Percentiles rank a stretch among this genome's conserved stretches.
Evolutionary conservation across 192 early-diverging fungal species (phyloP).

Genomic region (Coemansia umbellata): DNA sequence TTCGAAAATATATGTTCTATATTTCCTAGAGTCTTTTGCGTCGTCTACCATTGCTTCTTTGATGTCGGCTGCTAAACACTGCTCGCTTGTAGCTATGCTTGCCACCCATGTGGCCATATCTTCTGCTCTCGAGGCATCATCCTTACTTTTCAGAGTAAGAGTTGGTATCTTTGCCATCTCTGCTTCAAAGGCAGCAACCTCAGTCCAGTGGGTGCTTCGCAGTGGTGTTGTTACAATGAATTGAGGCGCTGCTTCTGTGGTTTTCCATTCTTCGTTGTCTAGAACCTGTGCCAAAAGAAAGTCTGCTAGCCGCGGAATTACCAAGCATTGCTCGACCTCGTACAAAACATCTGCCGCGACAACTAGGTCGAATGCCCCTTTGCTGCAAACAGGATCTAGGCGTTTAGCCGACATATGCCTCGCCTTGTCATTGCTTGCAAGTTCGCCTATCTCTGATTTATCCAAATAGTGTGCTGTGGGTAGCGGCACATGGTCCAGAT

Average conservation of each 20-base stretch:
- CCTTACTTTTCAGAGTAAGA: slow-evolving; percentile 2
- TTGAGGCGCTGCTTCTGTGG: not conserved
- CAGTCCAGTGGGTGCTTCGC: slow-evolving; percentile 9
- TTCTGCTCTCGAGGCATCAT: slow-evolving; percentile 5
- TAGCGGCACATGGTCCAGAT: not conserved
- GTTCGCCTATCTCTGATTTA: not conserved
- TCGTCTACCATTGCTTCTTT: not conserved
- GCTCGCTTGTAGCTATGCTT: not conserved
- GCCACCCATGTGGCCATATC: slow-evolving; percentile 8
- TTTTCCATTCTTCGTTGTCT: not conserved
- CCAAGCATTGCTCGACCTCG: slow-evolving; percentile 18
- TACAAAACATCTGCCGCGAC: slow-evolving; percentile 27
- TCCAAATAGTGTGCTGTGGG: slow-evolving; percentile 3
- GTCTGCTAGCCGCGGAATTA: slow-evolving; percentile 16
- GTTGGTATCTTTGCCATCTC: slow-evolving; percentile 9
- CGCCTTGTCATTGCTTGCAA: not conserved
- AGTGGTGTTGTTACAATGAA: slow-evolving; percentile 13
- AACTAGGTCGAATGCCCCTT: slow-evolving; percentile 8
- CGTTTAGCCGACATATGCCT: not conserved
- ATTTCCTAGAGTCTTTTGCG: not conserved
- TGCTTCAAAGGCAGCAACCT: slow-evolving; percentile 15
- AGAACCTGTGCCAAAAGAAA: slow-evolving; percentile 3
- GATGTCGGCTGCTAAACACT: not conserved
- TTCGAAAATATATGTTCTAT: slow-evolving; percentile 18
- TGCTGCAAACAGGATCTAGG: not conserved